Evolutionary conservation across 805 yeast species (phyloP), one percentile per base, ranked within the genome.

Genomic region (Grigorovia yakushimaensis): DNA sequence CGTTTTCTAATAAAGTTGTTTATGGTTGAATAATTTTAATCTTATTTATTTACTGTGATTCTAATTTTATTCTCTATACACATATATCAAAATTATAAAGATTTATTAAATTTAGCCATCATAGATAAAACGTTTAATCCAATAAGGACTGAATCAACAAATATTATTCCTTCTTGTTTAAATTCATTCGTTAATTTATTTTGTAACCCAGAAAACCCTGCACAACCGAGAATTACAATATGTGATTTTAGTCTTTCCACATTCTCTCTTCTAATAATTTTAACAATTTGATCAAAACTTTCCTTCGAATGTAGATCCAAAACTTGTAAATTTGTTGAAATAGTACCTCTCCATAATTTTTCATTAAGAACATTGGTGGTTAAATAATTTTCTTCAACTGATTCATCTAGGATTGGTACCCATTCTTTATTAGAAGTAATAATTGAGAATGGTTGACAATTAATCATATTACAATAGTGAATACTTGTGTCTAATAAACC

Each of bases 371-470:
- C 44, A 21, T 43, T 37, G 6, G 38, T 30, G 18, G 53, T 43
- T 19, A 52, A 42, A 20, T 47, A 50, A 18, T 44, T 46, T 4
- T 27, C 36, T 21, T 46, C 48, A 13, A 56, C 55, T 9, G 55
- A 46, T 18, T 45, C 45, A 45, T 57, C 49, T 36, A 58, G 51
- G 35, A 56, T 49, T 24, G 45, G 47, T 15, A 53, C 54, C 62
- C 62, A 58, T 44, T 55, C 61, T 42, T 50, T 47, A 44, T 56
- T 55, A 15, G 62, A 58, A 8, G 62, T 58, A 33, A 58, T 49
- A 38, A 58, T 50, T 18, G 61, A 57, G 46, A 54, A 57, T 21
- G 52, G 53, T 30, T 39, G 44, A 22, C 44, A 42, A 30, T 49
- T 47, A 6, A 49, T 22, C 44, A 57, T 47, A 38, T 49, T 43